Evolutionary conservation across 257 asterid species (phyloP).

Genomic region (Thymus mandschuricus): DNA sequence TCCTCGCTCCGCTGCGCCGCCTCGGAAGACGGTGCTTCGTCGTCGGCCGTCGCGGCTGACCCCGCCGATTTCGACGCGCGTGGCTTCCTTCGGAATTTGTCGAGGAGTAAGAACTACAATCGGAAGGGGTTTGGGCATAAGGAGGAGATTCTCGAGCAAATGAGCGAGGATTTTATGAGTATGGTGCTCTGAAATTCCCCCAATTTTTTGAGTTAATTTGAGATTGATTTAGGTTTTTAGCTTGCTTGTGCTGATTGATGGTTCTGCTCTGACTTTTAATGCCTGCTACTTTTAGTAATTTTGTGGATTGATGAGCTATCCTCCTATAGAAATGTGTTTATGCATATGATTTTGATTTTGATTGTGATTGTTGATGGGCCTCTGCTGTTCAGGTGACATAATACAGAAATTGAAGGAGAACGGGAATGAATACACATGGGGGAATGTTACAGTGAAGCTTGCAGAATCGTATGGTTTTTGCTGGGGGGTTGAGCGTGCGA

Average conservation of each 20-base stretch:
- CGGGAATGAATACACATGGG: conserved; percentile 84
- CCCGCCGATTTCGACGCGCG: conserved; percentile 74
- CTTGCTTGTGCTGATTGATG: not conserved
- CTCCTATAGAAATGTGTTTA: not conserved
- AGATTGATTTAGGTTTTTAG: not conserved
- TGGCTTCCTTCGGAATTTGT: conserved; percentile 78
- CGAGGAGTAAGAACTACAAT: conserved; percentile 86
- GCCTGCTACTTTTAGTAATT: no score
- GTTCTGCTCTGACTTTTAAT: not conserved
- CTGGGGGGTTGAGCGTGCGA: conserved; percentile 99
- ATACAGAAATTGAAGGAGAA: conserved; percentile 88
- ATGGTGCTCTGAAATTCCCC: conserved; percentile 32
- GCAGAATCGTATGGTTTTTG: conserved; percentile 96
- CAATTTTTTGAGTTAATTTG: not conserved
- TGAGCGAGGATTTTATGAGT: conserved; percentile 86
- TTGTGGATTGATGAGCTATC: not conserved
- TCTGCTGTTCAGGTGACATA: conserved; percentile 64
- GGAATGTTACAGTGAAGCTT: conserved; percentile 87
- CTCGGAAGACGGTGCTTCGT: conserved; percentile 54
- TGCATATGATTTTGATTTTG: conserved; percentile 12
- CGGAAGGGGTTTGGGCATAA: conserved; percentile 91
- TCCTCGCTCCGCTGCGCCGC: conserved; percentile 65
- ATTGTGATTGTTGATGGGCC: not conserved
- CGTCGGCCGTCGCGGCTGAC: conserved; percentile 36
- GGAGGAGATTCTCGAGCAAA: conserved; percentile 67